Conservation (phyloP, 495 filamentous ascomycete species). For the Aspergillus taichungensis region DNA sequence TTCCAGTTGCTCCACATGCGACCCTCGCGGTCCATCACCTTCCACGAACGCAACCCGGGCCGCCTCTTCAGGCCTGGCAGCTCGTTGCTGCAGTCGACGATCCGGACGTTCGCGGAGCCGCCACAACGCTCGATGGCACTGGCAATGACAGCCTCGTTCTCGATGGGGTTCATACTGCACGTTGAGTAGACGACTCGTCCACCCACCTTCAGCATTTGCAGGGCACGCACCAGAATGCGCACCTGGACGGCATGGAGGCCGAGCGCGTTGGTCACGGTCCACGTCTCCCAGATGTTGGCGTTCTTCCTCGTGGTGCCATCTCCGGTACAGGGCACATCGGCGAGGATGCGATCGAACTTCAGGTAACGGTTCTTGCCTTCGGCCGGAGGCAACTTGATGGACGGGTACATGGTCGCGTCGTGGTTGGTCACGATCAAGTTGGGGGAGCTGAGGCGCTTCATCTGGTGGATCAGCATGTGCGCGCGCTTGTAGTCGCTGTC, state of each 20-base stretch:
- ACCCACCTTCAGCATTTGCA: conserved; percentile 95
- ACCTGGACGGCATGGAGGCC: conserved; percentile 79
- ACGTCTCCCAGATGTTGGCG: conserved; percentile 84
- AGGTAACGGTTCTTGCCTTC: conserved; percentile 59
- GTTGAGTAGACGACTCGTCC: conserved; percentile 94
- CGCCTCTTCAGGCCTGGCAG: conserved; percentile 68
- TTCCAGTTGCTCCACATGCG: conserved; percentile 68
- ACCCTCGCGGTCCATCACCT: conserved; percentile 76
- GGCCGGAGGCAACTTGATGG: conserved; percentile 63
- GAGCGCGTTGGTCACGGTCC: conserved; percentile 73
- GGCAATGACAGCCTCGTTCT: conserved; percentile 91
- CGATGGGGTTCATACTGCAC: conserved; percentile 94
- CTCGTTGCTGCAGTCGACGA: conserved; percentile 71
- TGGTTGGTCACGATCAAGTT: conserved; percentile 97
- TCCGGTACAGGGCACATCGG: conserved; percentile 94
- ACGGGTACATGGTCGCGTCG: conserved; percentile 92
- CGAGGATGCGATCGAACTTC: conserved; percentile 93
- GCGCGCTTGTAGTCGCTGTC: conserved; percentile 90
- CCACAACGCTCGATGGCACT: conserved; percentile 85
- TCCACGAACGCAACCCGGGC: conserved; percentile 68
- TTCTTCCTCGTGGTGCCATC: conserved; percentile 94
- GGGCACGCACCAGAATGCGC: conserved; percentile 80
- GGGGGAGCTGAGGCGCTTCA: conserved; percentile 91
- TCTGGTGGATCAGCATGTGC: conserved; percentile 94
- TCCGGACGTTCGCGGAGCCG: conserved; percentile 66